Conservation (phyloP, 768 basidiomycete genomes). For the Mycena olivaceomarginata region DNA sequence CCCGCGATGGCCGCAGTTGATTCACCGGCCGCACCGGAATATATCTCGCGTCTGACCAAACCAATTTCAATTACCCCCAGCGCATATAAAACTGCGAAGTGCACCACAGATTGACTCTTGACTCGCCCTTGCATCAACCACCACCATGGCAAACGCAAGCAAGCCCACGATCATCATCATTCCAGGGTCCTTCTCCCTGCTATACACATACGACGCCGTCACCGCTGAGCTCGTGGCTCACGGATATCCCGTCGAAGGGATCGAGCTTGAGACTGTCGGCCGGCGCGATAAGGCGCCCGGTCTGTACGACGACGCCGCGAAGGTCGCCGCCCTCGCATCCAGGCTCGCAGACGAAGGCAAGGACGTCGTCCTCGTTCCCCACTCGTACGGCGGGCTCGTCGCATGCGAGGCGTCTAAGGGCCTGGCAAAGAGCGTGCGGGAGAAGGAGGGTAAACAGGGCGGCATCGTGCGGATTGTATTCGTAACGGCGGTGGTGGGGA, state of each 20-base stretch:
- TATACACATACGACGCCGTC: not conserved
- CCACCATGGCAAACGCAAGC: not conserved
- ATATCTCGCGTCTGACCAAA: too few species aligned
- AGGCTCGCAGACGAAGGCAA: not conserved
- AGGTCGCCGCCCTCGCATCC: not conserved
- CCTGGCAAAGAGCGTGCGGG: not conserved
- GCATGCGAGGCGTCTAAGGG: not conserved
- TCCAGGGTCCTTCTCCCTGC: not conserved
- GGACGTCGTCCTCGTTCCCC: not conserved
- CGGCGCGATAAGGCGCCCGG: not conserved
- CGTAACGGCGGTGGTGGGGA: not conserved
- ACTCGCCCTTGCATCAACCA: too few species aligned
- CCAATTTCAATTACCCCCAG: too few species aligned
- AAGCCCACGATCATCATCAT: not conserved
- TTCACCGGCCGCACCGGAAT: too few species aligned
- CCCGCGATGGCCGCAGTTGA: too few species aligned
- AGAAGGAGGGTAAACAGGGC: not conserved
- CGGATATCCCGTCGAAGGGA: conserved; percentile 10
- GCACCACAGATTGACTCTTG: too few species aligned
- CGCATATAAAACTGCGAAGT: too few species aligned
- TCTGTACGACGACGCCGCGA: conserved; percentile 16
- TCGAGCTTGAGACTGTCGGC: not conserved
- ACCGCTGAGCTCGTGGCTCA: not conserved
- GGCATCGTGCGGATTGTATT: not conserved
- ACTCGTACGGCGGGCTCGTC: not conserved